Evolutionary conservation across 768 basidiomycete species (phyloP).

Genomic region (Tremella mesenterica): DNA sequence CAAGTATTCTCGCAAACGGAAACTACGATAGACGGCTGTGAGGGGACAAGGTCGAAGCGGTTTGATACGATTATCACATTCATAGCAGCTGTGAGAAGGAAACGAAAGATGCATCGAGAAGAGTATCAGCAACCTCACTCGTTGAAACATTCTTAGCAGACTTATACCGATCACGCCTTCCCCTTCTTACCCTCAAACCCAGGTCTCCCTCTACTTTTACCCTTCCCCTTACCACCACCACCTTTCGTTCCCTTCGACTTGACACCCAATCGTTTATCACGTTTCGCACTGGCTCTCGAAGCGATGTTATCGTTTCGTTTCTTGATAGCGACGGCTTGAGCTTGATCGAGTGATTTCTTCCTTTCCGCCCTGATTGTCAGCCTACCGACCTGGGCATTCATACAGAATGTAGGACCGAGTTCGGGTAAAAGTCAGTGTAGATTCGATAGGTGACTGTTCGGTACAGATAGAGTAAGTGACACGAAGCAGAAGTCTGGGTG

Average conservation of each 20-base stretch:
- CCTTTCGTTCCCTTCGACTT: conserved; percentile 18
- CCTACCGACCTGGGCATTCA: not conserved
- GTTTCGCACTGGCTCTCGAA: conserved; percentile 65
- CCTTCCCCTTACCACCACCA: conserved; percentile 3
- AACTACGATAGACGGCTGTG: too few species aligned
- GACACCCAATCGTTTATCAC: conserved; percentile 54
- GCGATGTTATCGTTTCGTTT: conserved; percentile 86
- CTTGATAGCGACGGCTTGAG: conserved; percentile 78
- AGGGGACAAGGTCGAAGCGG: too few species aligned
- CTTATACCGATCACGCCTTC: too few species aligned
- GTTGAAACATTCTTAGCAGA: too few species aligned
- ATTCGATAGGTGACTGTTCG: too few species aligned
- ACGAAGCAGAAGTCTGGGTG: not conserved
- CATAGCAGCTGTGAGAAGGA: too few species aligned
- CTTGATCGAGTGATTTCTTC: conserved; percentile 62
- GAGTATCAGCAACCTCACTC: too few species aligned
- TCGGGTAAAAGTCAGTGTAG: not conserved
- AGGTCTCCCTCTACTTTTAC: conserved; percentile 18
- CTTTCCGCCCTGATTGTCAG: conserved; percentile 61
- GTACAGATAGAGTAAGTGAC: not conserved
- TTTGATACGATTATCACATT: too few species aligned
- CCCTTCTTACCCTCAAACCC: conserved; percentile 35
- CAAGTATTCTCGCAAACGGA: too few species aligned
- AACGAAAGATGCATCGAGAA: too few species aligned
- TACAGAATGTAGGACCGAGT: too few species aligned